Evolutionary conservation across 768 basidiomycete species (phyloP), one percentile per base, ranked within the genome.

Genomic region (Termitomyces sp.): DNA sequence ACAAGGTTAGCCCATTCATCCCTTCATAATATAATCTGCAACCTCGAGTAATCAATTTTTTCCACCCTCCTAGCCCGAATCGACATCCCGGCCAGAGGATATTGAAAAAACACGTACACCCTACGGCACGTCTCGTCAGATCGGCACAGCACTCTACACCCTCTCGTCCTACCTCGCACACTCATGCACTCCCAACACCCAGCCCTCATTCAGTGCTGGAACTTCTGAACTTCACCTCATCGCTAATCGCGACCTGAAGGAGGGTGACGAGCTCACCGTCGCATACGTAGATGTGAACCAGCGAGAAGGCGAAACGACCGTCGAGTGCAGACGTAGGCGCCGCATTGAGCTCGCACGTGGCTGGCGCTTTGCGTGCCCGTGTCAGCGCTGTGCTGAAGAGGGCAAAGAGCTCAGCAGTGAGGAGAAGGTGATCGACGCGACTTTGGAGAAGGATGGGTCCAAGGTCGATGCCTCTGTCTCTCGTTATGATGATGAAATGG

Each of bases 291-390:
- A 91, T 59, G 81, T 86, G 59, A 70, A 72, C 0, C 80, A 82
- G 63, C 80, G 74, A 54, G 65, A 73, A 1, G 81, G 64, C 25
- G 88, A 90, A 69, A 75, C 75, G 32, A 58, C 65, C 10, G 66
- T 70, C 3, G 83, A 86, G 27, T 82, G 84, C 49, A 76, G 88
- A 52, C 75, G 82, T 53, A 77, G 87, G 41, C 75, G 91, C 58
- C 79, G 91, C 31, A 75, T 77, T 61, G 88, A 91, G 73, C 78
- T 94, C 35, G 89, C 81, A 22, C 78, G 87, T 40, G 91, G 91
- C 32, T 94, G 91, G 91, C 76, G 79, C 54, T 91, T 93, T 66
- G 83, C 88, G 11, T 94, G 91, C 64, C 68, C 73, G 47, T 94
- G 91, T 66, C 68, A 75, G 51, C 79, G 82, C 41, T 93, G 91